Base-by-base conservation (phyloP, 768 basidiomycete genomes). In the Porphyrellus cyaneotinctus region DNA sequence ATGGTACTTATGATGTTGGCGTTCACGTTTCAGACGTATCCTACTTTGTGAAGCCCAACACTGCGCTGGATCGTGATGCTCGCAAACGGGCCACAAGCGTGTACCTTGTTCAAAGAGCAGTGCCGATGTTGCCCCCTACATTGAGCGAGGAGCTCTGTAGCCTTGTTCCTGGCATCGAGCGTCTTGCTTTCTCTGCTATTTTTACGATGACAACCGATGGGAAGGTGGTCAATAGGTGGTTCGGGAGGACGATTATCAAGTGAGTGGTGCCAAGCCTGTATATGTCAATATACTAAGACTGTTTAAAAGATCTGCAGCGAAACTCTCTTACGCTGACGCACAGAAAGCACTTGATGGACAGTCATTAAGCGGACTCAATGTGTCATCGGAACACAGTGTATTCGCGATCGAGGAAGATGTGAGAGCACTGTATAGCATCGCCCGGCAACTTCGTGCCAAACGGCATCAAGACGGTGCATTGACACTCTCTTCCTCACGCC, bases 21-120 rank as follows among this genome's bases (percentile, higher is more conserved):
- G 82, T 98, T n/a, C 95, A 98, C 64, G 83, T 99, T 57, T 88
- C 95, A 12, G 97, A 99, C 70, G 95, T 97, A 7, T 92, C 95
- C 2, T 88, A 87, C 75, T 97, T 98, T 71, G 86, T 91, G 62
- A 91, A 91, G 71, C 87, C 91, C 22, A 94, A 93, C 67, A 97
- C 95, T 12, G 90, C 97, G n/a, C 76, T 99, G 61, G 97, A 99
- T 64, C 91, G 97, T 22, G 97, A 99, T 72, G 97, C 97, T 36
- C 85, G 95, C 59, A 98, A 98, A 72, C 81, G 95, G 53, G 97
- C 95, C 24, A 97, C 94, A 2, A 94, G 90, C 62, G 97, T 99
- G 43, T 97, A 98, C 66, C 87, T 99, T 39, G 84, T 98, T 24
- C 97, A 99, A 69, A 85, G 95, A 49, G 85, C 88, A 20, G 95